phyloP scores from a whole-genome alignment of 805 yeast species.

The Kuraishia piskuri region DNA sequence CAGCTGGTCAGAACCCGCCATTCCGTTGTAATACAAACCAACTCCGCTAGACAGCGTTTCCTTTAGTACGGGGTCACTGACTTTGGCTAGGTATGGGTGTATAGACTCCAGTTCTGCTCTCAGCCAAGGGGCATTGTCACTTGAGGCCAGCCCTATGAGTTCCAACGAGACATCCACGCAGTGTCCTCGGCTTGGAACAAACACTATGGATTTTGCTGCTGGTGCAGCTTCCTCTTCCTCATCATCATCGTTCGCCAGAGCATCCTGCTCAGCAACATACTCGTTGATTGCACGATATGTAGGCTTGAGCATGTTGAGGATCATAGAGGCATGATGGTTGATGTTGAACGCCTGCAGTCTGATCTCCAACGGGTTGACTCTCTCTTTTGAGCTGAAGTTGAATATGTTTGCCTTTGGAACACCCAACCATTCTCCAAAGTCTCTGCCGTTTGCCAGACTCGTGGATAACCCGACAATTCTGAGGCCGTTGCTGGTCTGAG shows the following conservation, averaged over 20 bases:
- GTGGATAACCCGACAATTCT: constrained; percentile 66
- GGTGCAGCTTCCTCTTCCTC: too few relatives aligned
- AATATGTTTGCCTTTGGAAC: constrained; percentile 49
- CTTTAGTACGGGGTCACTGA: constrained; percentile 38
- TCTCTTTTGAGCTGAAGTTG: constrained; percentile 61
- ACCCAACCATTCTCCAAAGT: constrained; percentile 84
- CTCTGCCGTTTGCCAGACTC: constrained; percentile 67
- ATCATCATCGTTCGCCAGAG: background rate
- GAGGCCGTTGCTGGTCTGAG: constrained; percentile 48
- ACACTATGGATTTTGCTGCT: constrained; percentile 39
- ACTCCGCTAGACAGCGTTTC: constrained; percentile 48
- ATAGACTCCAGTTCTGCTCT: constrained; percentile 30
- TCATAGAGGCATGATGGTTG: constrained; percentile 42
- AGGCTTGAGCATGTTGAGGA: constrained; percentile 42
- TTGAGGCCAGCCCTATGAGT: constrained; percentile 27
- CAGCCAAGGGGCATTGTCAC: constrained; percentile 30
- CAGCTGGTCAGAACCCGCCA: constrained; percentile 46
- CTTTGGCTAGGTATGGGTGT: constrained; percentile 29
- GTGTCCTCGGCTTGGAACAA: constrained; percentile 47
- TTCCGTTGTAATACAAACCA: constrained; percentile 51
- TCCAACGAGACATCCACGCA: constrained; percentile 44
- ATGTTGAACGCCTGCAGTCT: constrained; percentile 41
- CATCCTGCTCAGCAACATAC: constrained; percentile 18
- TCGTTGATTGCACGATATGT: constrained; percentile 32
- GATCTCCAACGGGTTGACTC: constrained; percentile 48